Percentiles rank a stretch among this genome's conserved stretches.
phyloP scores from a whole-genome alignment of 257 asterid species.

The Solanum ossicruentum region DNA sequence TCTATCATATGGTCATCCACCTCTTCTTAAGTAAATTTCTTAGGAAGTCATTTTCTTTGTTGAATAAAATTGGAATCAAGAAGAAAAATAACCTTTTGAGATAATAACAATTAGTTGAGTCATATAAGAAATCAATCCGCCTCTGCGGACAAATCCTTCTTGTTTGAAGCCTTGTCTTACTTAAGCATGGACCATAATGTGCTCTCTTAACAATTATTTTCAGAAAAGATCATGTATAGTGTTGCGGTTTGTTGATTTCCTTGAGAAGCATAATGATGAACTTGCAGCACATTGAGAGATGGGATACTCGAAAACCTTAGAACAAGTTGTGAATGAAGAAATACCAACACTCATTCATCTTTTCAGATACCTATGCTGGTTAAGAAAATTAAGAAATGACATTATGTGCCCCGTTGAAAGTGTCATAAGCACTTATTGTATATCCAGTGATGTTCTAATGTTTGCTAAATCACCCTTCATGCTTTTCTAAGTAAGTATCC shows the following conservation, averaged over 20 bases:
- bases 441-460: background rate
- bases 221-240: slow-evolving; percentile 52
- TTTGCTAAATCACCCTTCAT: background rate
- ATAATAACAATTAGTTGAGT: background rate
- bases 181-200: background rate
- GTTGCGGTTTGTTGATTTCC: slow-evolving; percentile 48
- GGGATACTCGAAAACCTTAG: slow-evolving; percentile 68
- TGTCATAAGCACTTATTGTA: background rate
- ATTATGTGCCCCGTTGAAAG: background rate
- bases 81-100: background rate
- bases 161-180: background rate
- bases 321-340: slow-evolving; percentile 46
- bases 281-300: slow-evolving; percentile 57
- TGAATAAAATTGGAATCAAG: background rate
- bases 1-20: background rate
- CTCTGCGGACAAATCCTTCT: background rate
- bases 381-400: background rate
- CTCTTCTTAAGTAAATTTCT: background rate
- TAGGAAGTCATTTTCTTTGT: background rate
- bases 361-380: slow-evolving; percentile 62
- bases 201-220: background rate
- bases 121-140: background rate
- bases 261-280: slow-evolving; percentile 43
- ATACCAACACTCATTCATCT: slow-evolving; percentile 40
- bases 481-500: background rate